These are phyloP conservation scores for Sclerotinia spermophila DNA, from an alignment of 2,329 filamentous ascomycete species.

Conservation along the genomic window DNA sequence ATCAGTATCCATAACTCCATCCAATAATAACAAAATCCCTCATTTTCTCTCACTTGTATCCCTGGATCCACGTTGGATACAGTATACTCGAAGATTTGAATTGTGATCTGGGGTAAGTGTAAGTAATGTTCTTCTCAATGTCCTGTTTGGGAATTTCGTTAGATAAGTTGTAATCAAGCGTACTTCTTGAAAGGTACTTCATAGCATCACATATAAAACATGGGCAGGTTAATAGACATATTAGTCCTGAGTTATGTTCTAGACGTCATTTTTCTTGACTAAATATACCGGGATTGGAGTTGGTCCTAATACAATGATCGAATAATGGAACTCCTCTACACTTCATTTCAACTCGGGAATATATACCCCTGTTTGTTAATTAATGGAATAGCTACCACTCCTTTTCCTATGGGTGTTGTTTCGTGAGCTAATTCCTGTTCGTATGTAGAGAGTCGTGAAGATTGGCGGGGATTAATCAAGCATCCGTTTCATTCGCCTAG, in stretches of 20 bases:
- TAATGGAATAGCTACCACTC: too few relatives aligned
- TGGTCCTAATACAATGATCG: background rate
- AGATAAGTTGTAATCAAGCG: too few relatives aligned
- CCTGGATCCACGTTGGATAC: background rate
- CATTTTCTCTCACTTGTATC: background rate
- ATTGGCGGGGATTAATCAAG: rapidly evolving
- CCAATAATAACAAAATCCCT: background rate
- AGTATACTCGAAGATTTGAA: too few relatives aligned
- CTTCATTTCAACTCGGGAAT: background rate
- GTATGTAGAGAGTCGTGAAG: background rate
- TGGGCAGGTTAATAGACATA: background rate
- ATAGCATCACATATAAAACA: too few relatives aligned
- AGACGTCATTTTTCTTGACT: background rate
- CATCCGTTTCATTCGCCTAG: background rate
- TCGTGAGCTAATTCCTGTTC: background rate
- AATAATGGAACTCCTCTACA: background rate
- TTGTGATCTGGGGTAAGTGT: too few relatives aligned
- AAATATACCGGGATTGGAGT: background rate
- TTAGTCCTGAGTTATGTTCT: background rate
- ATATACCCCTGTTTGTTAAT: background rate
- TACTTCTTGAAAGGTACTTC: too few relatives aligned
- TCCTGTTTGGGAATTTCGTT: too few relatives aligned
- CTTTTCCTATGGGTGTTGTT: too few relatives aligned
- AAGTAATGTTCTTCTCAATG: background rate
- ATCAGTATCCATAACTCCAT: background rate